These are phyloP conservation scores for Penicillium sp. DNA, from an alignment of 2,329 filamentous ascomycete species.

Conservation along the genomic window DNA sequence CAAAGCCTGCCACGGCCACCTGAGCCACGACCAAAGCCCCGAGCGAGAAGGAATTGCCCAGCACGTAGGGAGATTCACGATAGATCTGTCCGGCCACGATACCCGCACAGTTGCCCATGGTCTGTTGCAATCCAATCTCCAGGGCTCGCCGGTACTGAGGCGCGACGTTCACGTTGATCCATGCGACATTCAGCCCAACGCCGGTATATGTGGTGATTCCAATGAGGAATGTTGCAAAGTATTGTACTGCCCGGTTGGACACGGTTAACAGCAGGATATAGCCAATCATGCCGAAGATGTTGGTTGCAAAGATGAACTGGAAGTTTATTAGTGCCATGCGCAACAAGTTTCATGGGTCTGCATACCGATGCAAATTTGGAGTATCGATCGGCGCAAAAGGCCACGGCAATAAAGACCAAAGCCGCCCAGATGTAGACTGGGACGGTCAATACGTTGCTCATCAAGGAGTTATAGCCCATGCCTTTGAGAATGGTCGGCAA, in stretches of 20 bases:
- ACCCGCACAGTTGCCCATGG: constrained; percentile 52
- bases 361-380: constrained; percentile 32
- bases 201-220: constrained; percentile 52
- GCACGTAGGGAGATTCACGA: constrained; percentile 36
- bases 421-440: constrained; percentile 58
- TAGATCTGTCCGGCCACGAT: constrained; percentile 53
- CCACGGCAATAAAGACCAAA: constrained; percentile 47
- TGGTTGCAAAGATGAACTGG: constrained; percentile 39
- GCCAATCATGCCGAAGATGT: constrained; percentile 51
- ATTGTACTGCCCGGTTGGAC: constrained; percentile 52
- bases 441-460: constrained; percentile 57
- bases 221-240: constrained; percentile 53
- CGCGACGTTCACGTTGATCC: constrained; percentile 53
- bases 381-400: constrained; percentile 51
- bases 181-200: constrained; percentile 50
- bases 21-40: constrained; percentile 38
- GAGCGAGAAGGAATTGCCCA: constrained; percentile 42
- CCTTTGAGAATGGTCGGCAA: constrained; percentile 57
- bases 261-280: constrained; percentile 54
- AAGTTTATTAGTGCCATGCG: constrained; percentile 3
- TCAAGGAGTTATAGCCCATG: constrained; percentile 54
- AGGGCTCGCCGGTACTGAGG: constrained; percentile 53
- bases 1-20: constrained; percentile 42
- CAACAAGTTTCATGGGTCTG: neutral
- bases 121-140: constrained; percentile 50